phyloP scores from a whole-genome alignment of 2,329 filamentous ascomycete genomes.

The Exophiala sp. region DNA sequence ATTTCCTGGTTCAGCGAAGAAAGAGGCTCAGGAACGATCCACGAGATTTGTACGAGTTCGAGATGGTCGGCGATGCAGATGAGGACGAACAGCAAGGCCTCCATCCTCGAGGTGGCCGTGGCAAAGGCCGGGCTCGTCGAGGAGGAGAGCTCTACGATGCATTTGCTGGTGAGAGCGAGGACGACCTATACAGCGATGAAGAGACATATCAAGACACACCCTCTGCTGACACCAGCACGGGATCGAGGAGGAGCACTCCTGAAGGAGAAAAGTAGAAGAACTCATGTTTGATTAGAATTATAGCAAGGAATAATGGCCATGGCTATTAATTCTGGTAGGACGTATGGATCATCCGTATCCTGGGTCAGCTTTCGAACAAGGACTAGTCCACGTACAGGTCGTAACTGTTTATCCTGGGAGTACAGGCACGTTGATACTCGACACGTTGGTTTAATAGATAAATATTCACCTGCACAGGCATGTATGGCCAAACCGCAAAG shows the following conservation, averaged over 20 bases:
- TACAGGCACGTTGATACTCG: too few relatives aligned
- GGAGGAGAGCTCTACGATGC: slow-evolving; percentile 96
- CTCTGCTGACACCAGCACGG: slow-evolving; percentile 25
- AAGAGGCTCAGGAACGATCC: slow-evolving; percentile 70
- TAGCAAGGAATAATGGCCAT: too few relatives aligned
- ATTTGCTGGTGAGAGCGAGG: slow-evolving; percentile 89
- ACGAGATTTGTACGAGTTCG: slow-evolving; percentile 87
- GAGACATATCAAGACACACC: slow-evolving; percentile 30
- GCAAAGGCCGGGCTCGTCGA: slow-evolving; percentile 49
- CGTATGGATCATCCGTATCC: too few relatives aligned
- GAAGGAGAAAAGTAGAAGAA: slow-evolving; percentile 21
- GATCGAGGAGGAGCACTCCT: slow-evolving; percentile 20
- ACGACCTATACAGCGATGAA: slow-evolving; percentile 52
- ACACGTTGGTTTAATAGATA: too few relatives aligned
- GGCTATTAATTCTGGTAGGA: too few relatives aligned
- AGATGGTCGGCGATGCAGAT: slow-evolving; percentile 83
- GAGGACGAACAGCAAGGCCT: slow-evolving; percentile 50
- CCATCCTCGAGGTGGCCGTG: slow-evolving; percentile 44
- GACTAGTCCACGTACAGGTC: too few relatives aligned
- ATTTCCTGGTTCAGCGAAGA: slow-evolving; percentile 75
- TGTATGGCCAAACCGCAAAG: too few relatives aligned
- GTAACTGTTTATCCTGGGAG: too few relatives aligned
- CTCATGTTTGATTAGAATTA: too few relatives aligned
- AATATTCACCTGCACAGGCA: too few relatives aligned
- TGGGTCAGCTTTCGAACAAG: too few relatives aligned